phyloP scores from a whole-genome alignment of 2,329 filamentous ascomycete genomes.

The Aspergillus sp. region DNA sequence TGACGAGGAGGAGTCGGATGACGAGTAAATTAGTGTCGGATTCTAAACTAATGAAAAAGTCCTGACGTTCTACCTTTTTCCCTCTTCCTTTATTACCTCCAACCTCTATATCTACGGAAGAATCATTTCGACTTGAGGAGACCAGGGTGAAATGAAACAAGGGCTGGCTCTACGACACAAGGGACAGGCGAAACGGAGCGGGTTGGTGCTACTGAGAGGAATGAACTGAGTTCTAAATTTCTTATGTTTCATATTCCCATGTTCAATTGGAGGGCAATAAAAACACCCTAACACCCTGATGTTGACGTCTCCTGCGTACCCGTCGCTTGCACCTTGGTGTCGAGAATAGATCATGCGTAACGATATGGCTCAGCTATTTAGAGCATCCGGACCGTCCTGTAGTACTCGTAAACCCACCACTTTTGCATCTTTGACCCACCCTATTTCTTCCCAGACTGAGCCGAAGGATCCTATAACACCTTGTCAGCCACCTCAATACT shows the following conservation, averaged over 20 bases:
- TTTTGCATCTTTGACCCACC: neutral
- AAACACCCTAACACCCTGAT: neutral
- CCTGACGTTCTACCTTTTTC: slow-evolving; percentile 21
- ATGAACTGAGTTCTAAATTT: slow-evolving; percentile 23
- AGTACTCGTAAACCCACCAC: slow-evolving; percentile 5
- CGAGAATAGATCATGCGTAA: slow-evolving; percentile 5
- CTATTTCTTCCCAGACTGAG: slow-evolving; percentile 36
- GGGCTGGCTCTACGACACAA: neutral
- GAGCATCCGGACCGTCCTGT: neutral
- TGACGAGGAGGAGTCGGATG: slow-evolving; percentile 47
- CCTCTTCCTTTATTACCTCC: slow-evolving; percentile 3
- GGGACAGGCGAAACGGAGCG: neutral
- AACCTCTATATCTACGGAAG: neutral
- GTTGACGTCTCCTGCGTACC: neutral
- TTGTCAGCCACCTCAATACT: neutral
- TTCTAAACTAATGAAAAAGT: slow-evolving; percentile 29
- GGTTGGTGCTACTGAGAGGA: slow-evolving; percentile 14
- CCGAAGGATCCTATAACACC: slow-evolving; percentile 30
- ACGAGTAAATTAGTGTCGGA: slow-evolving; percentile 40
- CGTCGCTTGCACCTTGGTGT: neutral
- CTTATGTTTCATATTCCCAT: slow-evolving; percentile 24
- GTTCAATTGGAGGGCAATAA: slow-evolving; percentile 12
- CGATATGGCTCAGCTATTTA: neutral
- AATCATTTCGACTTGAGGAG: neutral
- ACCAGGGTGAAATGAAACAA: neutral